Evolutionary conservation across 2,329 filamentous ascomycete species (phyloP), one percentile per base, ranked within the genome.

Genomic region (Curvularia eragrostidis): DNA sequence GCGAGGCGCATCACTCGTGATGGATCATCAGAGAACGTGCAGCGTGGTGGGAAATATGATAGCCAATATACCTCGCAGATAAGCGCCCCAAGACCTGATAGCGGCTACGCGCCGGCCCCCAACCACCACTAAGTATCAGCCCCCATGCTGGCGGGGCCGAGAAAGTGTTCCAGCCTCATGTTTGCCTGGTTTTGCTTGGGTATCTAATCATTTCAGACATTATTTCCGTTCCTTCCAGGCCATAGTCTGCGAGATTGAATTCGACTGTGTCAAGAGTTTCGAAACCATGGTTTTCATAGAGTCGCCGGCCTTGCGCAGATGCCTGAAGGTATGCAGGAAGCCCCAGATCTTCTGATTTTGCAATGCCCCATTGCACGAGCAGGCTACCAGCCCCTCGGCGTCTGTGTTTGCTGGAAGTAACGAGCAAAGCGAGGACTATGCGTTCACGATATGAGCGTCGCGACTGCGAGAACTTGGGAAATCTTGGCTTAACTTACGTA

Each of bases 191-290:
- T 21, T 5, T 48, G 9, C 13, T 4, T 36, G 30, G 30, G 21
- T 36, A 18, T 36, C 30, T 10, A 36, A 48, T 48, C 46, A 48
- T 38, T n/a, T 18, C 30, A 19, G 46, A 34, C 46, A 48, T 48
- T 12, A 9, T 5, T 24, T 48, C 46, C 5, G 8, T 36, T 10
- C 46, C 12, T 21, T 23, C 30, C 9, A 48, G 32, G 4, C 30
- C 30, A n/a, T 23, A 48, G 18, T 36, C 21, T 36, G 30, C 15
- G 1, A 36, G 19, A 36, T 8, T 36, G 12, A 48, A 48, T 18
- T 23, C 43, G 28, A 48, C 46, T 15, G 30, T 36, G 3, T 48
- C 30, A 12, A 36, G n/a, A 15, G 12, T 36, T n/a, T 48, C 13
- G 30, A 48, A 36, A 18, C 30, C 30, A 15, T 48, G 30, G 19